phyloP scores from a whole-genome alignment of 305 asterid genomes.

The Solanum aculeatissimum region DNA sequence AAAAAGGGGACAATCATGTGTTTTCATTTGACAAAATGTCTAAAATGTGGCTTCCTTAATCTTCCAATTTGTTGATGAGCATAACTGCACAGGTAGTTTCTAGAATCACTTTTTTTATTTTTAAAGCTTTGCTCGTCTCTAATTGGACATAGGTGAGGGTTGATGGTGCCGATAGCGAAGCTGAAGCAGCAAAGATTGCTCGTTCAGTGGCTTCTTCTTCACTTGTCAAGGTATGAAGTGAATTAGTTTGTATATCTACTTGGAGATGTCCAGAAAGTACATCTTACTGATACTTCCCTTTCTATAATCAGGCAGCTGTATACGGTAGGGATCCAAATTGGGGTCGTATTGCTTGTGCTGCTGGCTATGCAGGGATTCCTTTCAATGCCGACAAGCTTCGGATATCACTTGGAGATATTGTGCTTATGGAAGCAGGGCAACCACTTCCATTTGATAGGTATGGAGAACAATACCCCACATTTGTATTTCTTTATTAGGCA shows the following conservation, averaged over 20 bases:
- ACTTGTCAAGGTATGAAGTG: conserved; percentile 56
- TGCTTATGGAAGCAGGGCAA: conserved; percentile 86
- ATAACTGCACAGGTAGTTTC: not conserved
- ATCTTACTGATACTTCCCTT: not conserved
- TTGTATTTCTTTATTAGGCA: not conserved
- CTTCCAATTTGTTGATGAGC: not conserved
- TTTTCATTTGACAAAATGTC: not conserved
- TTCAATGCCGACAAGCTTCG: conserved; percentile 56
- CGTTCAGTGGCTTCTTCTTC: conserved; percentile 96
- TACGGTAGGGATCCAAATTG: conserved; percentile 96
- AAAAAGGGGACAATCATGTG: not conserved
- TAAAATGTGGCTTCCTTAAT: not conserved
- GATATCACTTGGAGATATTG: conserved; percentile 69
- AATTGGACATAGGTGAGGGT: conserved; percentile 53
- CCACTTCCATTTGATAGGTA: conserved; percentile 89
- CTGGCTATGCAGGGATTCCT: conserved; percentile 81
- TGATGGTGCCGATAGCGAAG: conserved; percentile 69
- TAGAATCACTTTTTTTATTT: not conserved
- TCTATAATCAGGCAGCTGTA: conserved; percentile 63
- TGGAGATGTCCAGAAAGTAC: not conserved
- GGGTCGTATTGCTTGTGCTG: conserved; percentile 97
- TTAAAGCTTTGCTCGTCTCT: not conserved
- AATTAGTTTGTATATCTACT: not conserved
- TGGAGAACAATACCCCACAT: not conserved
- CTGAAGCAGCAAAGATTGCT: conserved; percentile 85